phyloP scores from a whole-genome alignment of 345 rosid species.

The Bruguiera sexangula region DNA sequence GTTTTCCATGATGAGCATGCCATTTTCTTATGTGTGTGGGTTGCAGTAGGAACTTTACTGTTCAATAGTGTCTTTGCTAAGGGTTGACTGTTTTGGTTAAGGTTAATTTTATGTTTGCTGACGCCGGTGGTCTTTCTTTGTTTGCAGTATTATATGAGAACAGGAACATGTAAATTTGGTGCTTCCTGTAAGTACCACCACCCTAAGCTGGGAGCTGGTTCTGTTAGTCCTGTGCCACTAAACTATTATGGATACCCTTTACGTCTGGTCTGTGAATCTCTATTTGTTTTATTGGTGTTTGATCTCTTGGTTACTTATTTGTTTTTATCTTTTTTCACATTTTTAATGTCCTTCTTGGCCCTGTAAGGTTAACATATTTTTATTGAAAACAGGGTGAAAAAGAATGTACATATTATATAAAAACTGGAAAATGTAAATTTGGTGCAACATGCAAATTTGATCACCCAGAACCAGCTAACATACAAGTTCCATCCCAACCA shows the following conservation, averaged over 20 bases:
- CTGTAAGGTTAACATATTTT: conserved; percentile 6
- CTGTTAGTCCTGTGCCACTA: conserved; percentile 46
- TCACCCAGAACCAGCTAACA: conserved; percentile 66
- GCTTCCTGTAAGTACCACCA: conserved; percentile 93
- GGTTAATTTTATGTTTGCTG: conserved; percentile 2
- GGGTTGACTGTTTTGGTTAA: conserved; percentile 1
- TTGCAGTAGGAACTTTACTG: not conserved
- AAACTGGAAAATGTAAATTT: conserved; percentile 90
- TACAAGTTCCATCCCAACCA: conserved; percentile 49
- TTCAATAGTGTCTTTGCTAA: not conserved
- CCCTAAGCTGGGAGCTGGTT: conserved; percentile 72
- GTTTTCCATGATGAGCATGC: not conserved
- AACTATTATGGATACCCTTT: conserved; percentile 76
- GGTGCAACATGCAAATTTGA: conserved; percentile 80
- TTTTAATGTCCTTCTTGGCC: not conserved
- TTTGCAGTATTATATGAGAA: conserved; percentile 79
- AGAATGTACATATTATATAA: conserved; percentile 84
- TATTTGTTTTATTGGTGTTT: not conserved
- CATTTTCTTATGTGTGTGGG: not conserved
- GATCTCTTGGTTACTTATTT: not conserved
- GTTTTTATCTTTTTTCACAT: not conserved
- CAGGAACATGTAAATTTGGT: conserved; percentile 90
- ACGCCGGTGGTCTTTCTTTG: conserved; percentile 7
- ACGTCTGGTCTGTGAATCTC: conserved; percentile 66
- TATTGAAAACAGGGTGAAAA: conserved; percentile 68